These are phyloP conservation scores for Cladophialophora psammophila DNA, from an alignment of 2,329 filamentous ascomycete species.

Conservation along the genomic window DNA sequence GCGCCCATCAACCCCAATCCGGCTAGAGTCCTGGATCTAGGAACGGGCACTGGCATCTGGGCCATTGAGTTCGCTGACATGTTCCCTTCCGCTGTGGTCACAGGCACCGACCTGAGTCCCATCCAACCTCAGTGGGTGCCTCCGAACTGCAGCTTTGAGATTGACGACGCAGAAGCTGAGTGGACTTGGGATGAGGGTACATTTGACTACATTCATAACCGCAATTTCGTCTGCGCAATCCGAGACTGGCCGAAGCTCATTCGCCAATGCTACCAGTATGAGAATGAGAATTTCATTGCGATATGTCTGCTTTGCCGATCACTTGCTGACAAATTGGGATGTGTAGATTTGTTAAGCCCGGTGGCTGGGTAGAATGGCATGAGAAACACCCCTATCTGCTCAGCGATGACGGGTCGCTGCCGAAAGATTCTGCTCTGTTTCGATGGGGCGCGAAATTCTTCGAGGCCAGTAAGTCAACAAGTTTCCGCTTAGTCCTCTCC, in stretches of 20 bases:
- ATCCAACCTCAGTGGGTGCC: slow-evolving; percentile 53
- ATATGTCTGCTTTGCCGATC: not conserved
- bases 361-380: slow-evolving; percentile 53
- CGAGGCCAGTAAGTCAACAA: slow-evolving; percentile 34
- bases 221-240: slow-evolving; percentile 64
- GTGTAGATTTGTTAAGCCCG: slow-evolving; percentile 43
- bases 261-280: slow-evolving; percentile 28
- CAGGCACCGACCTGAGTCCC: slow-evolving; percentile 41
- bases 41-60: slow-evolving; percentile 35
- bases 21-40: slow-evolving; percentile 44
- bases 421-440: slow-evolving; percentile 44
- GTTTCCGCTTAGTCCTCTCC: slow-evolving; percentile 12
- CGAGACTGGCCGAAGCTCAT: slow-evolving; percentile 58
- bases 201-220: slow-evolving; percentile 68
- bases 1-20: slow-evolving; percentile 46
- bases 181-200: slow-evolving; percentile 63
- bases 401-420: slow-evolving; percentile 47
- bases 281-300: not conserved
- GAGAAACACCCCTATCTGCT: slow-evolving; percentile 30
- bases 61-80: slow-evolving; percentile 45
- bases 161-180: slow-evolving; percentile 65
- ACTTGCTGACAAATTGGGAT: not conserved
- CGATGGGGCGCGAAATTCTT: slow-evolving; percentile 43
- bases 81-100: slow-evolving; percentile 40
- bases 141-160: slow-evolving; percentile 63